A percentile compares a stretch with the other conserved stretches of the same genome.
These are phyloP conservation scores for Sporisorium exsertum DNA, from an alignment of 1,284 basidiomycete genomes.

Conservation along the genomic window DNA sequence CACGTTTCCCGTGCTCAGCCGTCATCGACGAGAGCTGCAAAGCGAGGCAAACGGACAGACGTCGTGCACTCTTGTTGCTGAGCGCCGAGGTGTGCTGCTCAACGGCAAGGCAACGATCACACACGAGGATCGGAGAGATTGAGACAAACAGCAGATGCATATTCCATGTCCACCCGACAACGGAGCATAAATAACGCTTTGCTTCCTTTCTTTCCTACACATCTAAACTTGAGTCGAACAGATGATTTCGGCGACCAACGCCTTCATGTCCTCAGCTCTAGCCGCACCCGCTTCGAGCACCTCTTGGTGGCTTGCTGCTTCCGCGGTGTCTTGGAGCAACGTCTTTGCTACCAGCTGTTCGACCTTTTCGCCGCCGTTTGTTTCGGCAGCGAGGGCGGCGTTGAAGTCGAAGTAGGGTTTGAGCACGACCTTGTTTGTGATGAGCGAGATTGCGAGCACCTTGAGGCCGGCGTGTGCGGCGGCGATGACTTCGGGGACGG, in stretches of 20 bases:
- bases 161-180: background rate
- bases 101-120: no score
- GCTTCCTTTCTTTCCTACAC: background rate
- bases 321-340: slow-evolving; percentile 71
- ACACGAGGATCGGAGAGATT: no score
- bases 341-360: slow-evolving; percentile 3
- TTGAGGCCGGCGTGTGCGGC: slow-evolving; percentile 78
- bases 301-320: slow-evolving; percentile 82
- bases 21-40: no score
- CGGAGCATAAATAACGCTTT: background rate
- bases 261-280: slow-evolving; percentile 79
- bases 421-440: slow-evolving; percentile 84
- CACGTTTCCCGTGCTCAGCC: no score
- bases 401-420: slow-evolving; percentile 78
- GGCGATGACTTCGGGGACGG: slow-evolving; percentile 86
- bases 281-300: slow-evolving; percentile 78
- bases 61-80: no score
- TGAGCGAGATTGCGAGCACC: slow-evolving; percentile 80
- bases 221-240: slow-evolving; percentile 9
- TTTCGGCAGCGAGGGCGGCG: slow-evolving; percentile 80
- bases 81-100: no score
- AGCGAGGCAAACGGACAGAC: no score
- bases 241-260: slow-evolving; percentile 69
- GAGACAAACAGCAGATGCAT: background rate
- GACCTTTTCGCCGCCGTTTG: slow-evolving; percentile 4